Percentiles rank a stretch among this genome's conserved stretches.
Evolutionary conservation across 106 monocot species (phyloP).

Genomic region (Agapanthus africanus): DNA sequence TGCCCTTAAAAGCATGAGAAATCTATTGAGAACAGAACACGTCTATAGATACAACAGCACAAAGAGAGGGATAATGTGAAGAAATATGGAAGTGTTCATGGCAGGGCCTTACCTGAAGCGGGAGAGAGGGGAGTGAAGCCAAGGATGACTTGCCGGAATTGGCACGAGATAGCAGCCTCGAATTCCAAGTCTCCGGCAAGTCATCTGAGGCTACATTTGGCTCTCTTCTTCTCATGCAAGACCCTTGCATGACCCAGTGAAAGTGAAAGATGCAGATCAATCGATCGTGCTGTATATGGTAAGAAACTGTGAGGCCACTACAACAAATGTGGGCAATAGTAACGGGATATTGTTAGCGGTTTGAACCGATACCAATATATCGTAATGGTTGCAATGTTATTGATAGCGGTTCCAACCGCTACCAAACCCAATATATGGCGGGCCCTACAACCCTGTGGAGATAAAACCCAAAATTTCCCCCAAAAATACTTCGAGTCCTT

Average conservation of each 20-base stretch:
- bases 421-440: no score
- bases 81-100: background rate
- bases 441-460: no score
- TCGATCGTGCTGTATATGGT: background rate
- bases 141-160: no score
- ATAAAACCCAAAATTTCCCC: no score
- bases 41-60: conserved; percentile 4
- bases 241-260: background rate
- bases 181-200: background rate
- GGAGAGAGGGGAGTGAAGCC: conserved; percentile 25
- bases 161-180: no score
- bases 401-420: no score
- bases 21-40: background rate
- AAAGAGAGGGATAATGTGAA: background rate
- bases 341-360: no score
- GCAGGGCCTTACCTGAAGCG: conserved; percentile 13
- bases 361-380: no score
- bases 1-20: background rate
- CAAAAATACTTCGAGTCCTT: no score
- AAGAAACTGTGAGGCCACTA: no score
- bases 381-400: no score
- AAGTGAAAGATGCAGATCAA: background rate
- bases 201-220: conserved; percentile 21
- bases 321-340: no score
- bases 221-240: conserved; percentile 31